Percentiles rank a stretch among this genome's conserved stretches.
These are phyloP conservation scores for Pythium monospermum DNA, from an alignment of 352 stramenopile genomes.

Conservation along the genomic window DNA sequence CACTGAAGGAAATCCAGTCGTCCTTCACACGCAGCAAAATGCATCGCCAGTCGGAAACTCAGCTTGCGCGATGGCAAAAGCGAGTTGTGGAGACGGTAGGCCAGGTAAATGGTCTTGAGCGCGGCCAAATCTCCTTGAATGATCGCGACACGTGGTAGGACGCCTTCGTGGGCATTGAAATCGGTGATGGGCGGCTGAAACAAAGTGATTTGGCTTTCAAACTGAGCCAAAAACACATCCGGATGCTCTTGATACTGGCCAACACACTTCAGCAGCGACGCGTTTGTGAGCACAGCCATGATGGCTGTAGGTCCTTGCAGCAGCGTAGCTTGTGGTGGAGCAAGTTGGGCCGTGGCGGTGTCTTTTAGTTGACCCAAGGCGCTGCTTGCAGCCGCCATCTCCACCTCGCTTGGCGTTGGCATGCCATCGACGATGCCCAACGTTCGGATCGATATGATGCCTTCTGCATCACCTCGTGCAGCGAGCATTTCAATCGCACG, in stretches of 20 bases:
- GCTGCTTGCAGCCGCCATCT: no score
- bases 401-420: no score
- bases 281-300: not conserved
- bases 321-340: no score
- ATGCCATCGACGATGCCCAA: no score
- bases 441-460: no score
- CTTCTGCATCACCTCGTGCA: no score
- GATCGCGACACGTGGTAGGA: not conserved
- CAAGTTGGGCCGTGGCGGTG: no score
- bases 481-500: no score
- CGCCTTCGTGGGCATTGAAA: no score
- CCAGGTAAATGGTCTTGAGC: not conserved
- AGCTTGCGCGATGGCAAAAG: not conserved
- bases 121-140: slow-evolving; percentile 1
- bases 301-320: not conserved
- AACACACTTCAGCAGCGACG: not conserved
- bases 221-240: not conserved
- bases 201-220: not conserved
- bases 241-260: not conserved
- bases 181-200: no score
- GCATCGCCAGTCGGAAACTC: not conserved
- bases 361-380: no score
- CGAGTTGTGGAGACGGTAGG: not conserved
- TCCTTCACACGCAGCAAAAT: slow-evolving; percentile 11
- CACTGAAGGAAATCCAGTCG: slow-evolving; percentile 4